Evolutionary conservation across 495 filamentous ascomycete species (phyloP).

Genomic region (Trichocladium uniseriatum): DNA sequence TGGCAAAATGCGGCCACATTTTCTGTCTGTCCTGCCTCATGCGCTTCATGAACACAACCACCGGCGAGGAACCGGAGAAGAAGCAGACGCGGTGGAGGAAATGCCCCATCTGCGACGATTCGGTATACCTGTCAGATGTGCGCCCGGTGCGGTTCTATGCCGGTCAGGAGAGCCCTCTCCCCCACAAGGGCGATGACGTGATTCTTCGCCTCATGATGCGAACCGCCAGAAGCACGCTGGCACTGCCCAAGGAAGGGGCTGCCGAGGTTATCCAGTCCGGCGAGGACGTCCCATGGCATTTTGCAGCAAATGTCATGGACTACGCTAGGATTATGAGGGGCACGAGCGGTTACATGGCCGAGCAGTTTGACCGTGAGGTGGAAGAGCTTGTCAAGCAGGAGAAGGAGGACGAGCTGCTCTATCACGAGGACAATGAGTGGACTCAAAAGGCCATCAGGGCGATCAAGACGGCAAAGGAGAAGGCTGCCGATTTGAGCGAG

Average conservation of each 20-base stretch:
- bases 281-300: constrained; percentile 86
- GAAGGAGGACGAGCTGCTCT: constrained; percentile 82
- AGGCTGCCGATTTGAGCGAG: constrained; percentile 36
- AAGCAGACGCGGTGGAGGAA: constrained; percentile 65
- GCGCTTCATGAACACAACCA: constrained; percentile 86
- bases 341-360: constrained; percentile 74
- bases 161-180: constrained; percentile 74
- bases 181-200: constrained; percentile 78
- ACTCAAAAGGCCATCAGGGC: constrained; percentile 67
- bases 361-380: constrained; percentile 71
- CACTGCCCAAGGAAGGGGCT: constrained; percentile 69
- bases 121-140: constrained; percentile 78
- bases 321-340: constrained; percentile 96
- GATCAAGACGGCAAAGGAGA: constrained; percentile 64
- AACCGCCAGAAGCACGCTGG: constrained; percentile 68
- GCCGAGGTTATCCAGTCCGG: constrained; percentile 55
- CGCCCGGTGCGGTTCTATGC: constrained; percentile 83
- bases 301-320: constrained; percentile 86
- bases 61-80: constrained; percentile 61
- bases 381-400: constrained; percentile 63
- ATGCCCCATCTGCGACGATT: constrained; percentile 93
- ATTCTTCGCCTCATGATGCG: constrained; percentile 77
- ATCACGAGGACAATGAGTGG: constrained; percentile 90
- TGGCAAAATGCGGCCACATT: constrained; percentile 96
- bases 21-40: constrained; percentile 92